These are phyloP conservation scores for Sarocladium strictum DNA, from an alignment of 2,329 filamentous ascomycete genomes.

Conservation along the genomic window DNA sequence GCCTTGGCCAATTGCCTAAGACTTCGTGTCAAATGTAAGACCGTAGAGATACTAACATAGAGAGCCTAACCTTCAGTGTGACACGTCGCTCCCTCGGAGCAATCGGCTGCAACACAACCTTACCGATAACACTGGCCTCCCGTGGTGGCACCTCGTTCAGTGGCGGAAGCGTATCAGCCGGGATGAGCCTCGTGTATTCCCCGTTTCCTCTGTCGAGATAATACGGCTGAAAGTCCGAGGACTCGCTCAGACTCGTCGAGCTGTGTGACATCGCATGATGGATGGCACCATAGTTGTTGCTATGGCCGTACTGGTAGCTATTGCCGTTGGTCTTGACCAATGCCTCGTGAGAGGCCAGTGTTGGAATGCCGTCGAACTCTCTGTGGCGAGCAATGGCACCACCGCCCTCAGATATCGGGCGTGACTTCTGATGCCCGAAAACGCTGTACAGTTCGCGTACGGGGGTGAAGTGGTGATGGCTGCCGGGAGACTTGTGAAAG, in stretches of 20 bases:
- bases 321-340: neutral
- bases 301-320: neutral
- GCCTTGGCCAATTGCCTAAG: neutral
- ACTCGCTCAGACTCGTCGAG: neutral
- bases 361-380: neutral
- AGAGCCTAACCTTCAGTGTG: constrained; percentile 31
- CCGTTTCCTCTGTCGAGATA: constrained; percentile 49
- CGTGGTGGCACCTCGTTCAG: constrained; percentile 36
- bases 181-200: constrained; percentile 46
- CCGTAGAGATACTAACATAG: neutral
- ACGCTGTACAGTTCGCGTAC: neutral
- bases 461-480: neutral
- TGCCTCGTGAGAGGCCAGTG: neutral
- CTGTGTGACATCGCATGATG: neutral
- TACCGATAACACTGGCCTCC: constrained; percentile 31
- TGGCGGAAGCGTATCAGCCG: constrained; percentile 46
- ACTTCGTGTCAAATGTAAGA: neutral
- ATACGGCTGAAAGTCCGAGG: constrained; percentile 27
- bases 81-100: constrained; percentile 30
- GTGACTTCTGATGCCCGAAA: neutral
- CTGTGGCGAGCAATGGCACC: too few relatives aligned
- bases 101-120: constrained; percentile 34
- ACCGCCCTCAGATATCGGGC: neutral
- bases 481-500: neutral
- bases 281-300: neutral